Conservation (phyloP, 2,329 filamentous ascomycete genomes). For the Beauveria brongniartii region DNA sequence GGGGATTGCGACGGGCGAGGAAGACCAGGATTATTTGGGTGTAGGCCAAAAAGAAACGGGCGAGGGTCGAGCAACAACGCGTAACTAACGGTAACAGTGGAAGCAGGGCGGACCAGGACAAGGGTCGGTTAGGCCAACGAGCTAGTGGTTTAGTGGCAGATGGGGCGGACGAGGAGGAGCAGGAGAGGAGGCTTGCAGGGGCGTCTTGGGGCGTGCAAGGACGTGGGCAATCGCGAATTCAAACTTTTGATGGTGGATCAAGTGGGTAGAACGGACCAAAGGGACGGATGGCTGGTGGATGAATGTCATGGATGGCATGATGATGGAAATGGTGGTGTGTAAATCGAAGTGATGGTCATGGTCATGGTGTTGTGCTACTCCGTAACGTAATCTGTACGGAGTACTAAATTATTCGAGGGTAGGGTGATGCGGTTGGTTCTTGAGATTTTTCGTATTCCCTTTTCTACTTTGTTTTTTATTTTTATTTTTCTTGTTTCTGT, state of each 20-base stretch:
- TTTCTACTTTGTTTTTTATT: too few species aligned
- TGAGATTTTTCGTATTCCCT: too few species aligned
- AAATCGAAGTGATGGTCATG: too few species aligned
- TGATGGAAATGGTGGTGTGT: not conserved
- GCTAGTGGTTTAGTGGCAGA: not conserved
- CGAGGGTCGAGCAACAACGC: not conserved
- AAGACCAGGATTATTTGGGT: not conserved
- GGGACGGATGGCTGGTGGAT: not conserved
- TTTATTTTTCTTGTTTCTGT: too few species aligned
- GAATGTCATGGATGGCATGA: not conserved
- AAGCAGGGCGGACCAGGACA: not conserved
- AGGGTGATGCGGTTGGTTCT: too few species aligned
- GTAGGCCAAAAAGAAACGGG: not conserved
- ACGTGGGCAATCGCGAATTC: slow-evolving; percentile 5
- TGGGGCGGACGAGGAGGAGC: not conserved
- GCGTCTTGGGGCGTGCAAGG: not conserved
- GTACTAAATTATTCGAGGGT: too few species aligned
- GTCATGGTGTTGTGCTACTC: not conserved
- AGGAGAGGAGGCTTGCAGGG: not conserved
- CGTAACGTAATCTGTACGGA: too few species aligned
- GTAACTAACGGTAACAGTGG: not conserved
- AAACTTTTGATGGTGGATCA: slow-evolving; percentile 4
- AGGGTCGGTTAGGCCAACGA: not conserved
- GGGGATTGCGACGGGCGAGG: not conserved
- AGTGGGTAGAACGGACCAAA: not conserved